A percentile compares a stretch with the other conserved stretches of the same genome.
Evolutionary conservation across 2,329 filamentous ascomycete genomes (phyloP).

Genomic region (Cladosporium sp.): DNA sequence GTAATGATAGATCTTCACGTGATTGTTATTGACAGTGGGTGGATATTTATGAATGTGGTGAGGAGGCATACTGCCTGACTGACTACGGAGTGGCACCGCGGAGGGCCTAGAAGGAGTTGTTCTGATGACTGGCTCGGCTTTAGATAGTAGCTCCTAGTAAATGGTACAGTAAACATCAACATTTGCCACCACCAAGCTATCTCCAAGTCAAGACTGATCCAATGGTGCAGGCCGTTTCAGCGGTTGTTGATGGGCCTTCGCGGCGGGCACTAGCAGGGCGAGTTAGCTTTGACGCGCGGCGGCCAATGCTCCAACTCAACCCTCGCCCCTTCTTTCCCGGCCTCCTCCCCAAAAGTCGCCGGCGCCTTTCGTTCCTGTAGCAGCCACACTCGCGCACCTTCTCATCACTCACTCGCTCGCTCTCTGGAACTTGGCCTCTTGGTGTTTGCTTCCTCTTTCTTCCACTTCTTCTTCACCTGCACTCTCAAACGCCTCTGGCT

Average conservation of each 20-base stretch:
- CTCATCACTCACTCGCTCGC: conserved; percentile 22
- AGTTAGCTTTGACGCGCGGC: conserved; percentile 11
- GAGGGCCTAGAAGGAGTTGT: not conserved
- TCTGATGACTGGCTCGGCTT: no score
- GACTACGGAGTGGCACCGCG: not conserved
- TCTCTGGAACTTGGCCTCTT: conserved; percentile 25
- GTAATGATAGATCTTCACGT: not conserved
- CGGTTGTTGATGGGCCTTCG: not conserved
- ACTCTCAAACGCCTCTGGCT: conserved; percentile 33
- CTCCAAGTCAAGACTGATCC: not conserved
- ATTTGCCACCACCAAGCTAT: not conserved
- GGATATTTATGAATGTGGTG: not conserved
- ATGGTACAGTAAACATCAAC: not conserved
- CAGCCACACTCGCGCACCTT: conserved; percentile 20
- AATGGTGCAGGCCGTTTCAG: conserved; percentile 11
- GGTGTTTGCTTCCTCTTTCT: conserved; percentile 44
- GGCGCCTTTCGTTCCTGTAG: conserved; percentile 13
- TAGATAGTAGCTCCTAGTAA: not conserved
- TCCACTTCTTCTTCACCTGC: conserved; percentile 33
- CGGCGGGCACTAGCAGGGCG: conserved; percentile 4
- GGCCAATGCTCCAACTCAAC: conserved; percentile 21
- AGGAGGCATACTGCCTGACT: no score
- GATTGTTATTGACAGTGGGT: not conserved
- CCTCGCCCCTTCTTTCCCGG: conserved; percentile 25
- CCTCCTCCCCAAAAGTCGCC: conserved; percentile 20